These are phyloP conservation scores for Coniella vitis DNA, from an alignment of 2,329 filamentous ascomycete species.

Conservation along the genomic window DNA sequence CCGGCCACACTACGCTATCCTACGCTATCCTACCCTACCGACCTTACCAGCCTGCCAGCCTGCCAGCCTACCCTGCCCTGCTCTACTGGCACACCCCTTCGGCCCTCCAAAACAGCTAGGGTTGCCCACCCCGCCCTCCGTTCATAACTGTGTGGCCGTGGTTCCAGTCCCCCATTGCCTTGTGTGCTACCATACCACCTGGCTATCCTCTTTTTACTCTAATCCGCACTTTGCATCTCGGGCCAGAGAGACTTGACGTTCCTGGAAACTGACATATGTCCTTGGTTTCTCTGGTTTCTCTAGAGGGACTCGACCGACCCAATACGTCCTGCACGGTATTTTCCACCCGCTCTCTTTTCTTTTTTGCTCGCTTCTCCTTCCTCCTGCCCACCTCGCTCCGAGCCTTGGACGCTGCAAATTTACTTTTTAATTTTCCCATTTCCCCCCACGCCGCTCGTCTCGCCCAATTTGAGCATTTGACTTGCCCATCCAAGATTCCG, in stretches of 20 bases:
- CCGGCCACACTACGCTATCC: not conserved
- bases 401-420: too few species aligned
- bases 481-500: not conserved
- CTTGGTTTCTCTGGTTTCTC: conserved; percentile 30
- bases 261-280: conserved; percentile 31
- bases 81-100: conserved; percentile 10
- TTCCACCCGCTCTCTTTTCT: conserved; percentile 10
- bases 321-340: conserved; percentile 24
- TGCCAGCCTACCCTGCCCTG: not conserved
- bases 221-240: conserved; percentile 31
- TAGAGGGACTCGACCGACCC: conserved; percentile 32
- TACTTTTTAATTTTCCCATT: conserved; percentile 5
- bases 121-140: conserved; percentile 24
- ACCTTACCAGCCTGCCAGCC: not conserved
- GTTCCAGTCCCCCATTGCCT: conserved; percentile 34
- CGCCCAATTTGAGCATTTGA: not conserved
- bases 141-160: conserved; percentile 34
- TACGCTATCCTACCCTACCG: not conserved
- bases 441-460: too few species aligned
- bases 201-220: conserved; percentile 45
- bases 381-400: conserved; percentile 1
- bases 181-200: conserved; percentile 37
- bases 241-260: conserved; percentile 31
- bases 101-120: conserved; percentile 14
- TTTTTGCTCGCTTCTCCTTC: conserved; percentile 5